These are phyloP conservation scores for Datura wrightii DNA, from an alignment of 257 asterid species.

Conservation along the genomic window DNA sequence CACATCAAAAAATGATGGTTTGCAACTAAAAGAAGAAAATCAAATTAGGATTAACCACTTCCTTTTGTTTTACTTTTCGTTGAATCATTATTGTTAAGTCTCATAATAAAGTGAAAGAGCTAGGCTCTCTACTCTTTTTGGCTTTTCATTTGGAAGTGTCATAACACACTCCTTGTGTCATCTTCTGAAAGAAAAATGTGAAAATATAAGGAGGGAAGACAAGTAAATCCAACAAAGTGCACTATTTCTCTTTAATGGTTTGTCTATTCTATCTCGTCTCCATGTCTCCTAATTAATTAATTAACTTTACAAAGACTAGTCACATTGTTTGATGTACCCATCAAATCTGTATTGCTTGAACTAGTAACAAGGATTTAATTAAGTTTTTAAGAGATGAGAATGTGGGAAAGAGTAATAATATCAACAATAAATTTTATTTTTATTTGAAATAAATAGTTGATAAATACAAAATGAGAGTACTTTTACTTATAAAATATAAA, in stretches of 20 bases:
- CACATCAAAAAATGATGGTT: not conserved
- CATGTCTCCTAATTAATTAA: constrained; percentile 4
- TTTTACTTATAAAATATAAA: too few species aligned
- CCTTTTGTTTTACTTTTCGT: not conserved
- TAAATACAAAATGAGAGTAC: too few species aligned
- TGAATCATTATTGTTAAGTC: too few species aligned
- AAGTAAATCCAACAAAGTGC: not conserved
- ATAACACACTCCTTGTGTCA: not conserved
- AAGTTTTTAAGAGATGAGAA: too few species aligned
- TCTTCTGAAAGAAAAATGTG: not conserved
- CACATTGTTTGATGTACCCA: not conserved
- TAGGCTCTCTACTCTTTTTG: not conserved
- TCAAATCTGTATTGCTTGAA: not conserved
- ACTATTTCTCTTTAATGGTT: not conserved
- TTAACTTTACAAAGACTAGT: not conserved
- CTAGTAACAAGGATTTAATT: too few species aligned
- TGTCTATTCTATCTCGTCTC: constrained; percentile 19
- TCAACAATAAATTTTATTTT: too few species aligned
- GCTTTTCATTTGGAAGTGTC: not conserved
- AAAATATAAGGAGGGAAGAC: not conserved
- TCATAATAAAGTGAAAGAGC: not conserved
- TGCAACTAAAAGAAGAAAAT: too few species aligned
- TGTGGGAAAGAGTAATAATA: too few species aligned
- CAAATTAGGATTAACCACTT: too few species aligned
- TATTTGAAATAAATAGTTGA: too few species aligned